Evolutionary conservation across 768 basidiomycete species (phyloP).

Genomic region (Pilatotrama ljubarskyi): DNA sequence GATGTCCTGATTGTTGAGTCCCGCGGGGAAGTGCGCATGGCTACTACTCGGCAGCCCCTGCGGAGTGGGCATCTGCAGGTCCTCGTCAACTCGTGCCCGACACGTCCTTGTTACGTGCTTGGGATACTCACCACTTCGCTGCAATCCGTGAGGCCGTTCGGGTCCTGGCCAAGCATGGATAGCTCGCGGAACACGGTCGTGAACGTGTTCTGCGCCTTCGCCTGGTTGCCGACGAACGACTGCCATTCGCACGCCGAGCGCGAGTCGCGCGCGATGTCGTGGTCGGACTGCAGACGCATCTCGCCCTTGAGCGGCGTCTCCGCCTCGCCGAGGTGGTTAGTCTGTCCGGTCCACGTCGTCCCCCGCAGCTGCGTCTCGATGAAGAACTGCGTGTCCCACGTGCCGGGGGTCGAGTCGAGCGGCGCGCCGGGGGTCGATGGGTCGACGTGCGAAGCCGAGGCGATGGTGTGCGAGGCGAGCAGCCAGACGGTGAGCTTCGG

Average conservation of each 20-base stretch:
- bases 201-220: conserved; percentile 10
- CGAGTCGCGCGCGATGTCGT: conserved; percentile 31
- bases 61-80: conserved; percentile 1
- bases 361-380: conserved; percentile 29
- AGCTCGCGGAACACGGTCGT: conserved; percentile 4
- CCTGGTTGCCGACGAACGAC: conserved; percentile 20
- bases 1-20: conserved; percentile 3
- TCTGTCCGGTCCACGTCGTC: conserved; percentile 27
- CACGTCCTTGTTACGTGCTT: not conserved
- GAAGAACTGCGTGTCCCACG: conserved; percentile 32
- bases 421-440: conserved; percentile 25
- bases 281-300: conserved; percentile 36
- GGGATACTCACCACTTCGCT: conserved; percentile 5
- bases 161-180: conserved; percentile 11
- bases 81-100: not conserved
- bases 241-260: conserved; percentile 37
- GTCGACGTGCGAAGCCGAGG: conserved; percentile 27
- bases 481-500: conserved; percentile 23
- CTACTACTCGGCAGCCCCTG: not conserved
- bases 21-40: conserved; percentile 7
- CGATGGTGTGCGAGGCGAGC: conserved; percentile 22
- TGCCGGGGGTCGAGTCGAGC: conserved; percentile 29
- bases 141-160: conserved; percentile 7
- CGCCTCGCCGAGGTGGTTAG: conserved; percentile 29
- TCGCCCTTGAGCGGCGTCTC: conserved; percentile 32